A percentile compares a stretch with the other conserved stretches of the same genome.
phyloP scores from a whole-genome alignment of 768 basidiomycete species.

The Leucocoprinus birnbaumii region DNA sequence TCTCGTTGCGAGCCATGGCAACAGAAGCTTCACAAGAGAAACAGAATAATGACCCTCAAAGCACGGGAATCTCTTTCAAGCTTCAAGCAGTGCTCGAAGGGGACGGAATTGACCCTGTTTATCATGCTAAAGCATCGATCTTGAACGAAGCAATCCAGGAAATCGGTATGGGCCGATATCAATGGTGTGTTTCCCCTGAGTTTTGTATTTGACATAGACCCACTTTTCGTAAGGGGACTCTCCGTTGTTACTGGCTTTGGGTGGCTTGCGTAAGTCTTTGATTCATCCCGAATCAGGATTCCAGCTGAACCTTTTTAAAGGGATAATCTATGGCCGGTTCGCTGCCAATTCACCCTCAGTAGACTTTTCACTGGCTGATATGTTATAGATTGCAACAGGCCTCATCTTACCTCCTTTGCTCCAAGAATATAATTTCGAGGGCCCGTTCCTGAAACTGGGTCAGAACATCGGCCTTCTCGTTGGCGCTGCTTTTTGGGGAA shows the following conservation, averaged over 20 bases:
- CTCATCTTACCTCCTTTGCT: constrained; percentile 61
- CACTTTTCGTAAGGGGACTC: constrained; percentile 21
- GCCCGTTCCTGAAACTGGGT: constrained; percentile 63
- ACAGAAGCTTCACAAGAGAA: constrained; percentile 37
- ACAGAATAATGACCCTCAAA: not conserved
- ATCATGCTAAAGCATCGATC: constrained; percentile 11
- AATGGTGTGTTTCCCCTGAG: constrained; percentile 21
- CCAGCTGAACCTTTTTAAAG: constrained; percentile 11
- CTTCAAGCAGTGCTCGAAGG: constrained; percentile 4
- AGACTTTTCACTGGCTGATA: not conserved
- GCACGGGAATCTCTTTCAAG: not conserved
- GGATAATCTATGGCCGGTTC: constrained; percentile 28
- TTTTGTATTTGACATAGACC: not conserved
- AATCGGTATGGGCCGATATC: constrained; percentile 27
- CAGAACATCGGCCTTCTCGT: constrained; percentile 72
- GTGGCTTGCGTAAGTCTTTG: constrained; percentile 24
- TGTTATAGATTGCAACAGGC: constrained; percentile 23
- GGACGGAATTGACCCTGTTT: constrained; percentile 5
- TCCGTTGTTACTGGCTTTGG: constrained; percentile 29
- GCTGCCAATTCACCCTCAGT: not conserved
- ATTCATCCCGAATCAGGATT: not conserved
- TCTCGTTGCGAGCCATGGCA: constrained; percentile 33
- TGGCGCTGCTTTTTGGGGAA: constrained; percentile 68
- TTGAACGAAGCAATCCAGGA: constrained; percentile 16
- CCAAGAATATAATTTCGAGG: constrained; percentile 60